Base-by-base conservation (phyloP, 2,329 filamentous ascomycete genomes). In the Monosporascus sp. region DNA sequence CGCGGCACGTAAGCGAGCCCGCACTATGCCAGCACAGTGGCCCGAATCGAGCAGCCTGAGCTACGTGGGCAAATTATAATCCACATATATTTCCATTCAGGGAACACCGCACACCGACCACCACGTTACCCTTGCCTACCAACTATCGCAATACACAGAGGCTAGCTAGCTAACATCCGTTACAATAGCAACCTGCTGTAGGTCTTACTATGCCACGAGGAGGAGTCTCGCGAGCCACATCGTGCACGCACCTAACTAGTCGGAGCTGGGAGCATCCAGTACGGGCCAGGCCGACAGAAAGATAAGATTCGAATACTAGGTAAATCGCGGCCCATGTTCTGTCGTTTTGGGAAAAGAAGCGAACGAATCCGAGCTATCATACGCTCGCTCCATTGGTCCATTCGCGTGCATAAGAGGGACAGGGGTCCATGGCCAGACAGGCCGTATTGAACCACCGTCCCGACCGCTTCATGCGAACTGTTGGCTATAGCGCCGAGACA, bases 401-500 rank as follows among this genome's bases (percentile, higher is more conserved):
- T 20, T 43, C 39, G 39, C 39, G 18, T 43, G 22, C 39, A 46
- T 27, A 9, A 8, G 38, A n/a, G 38, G 38, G 5, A 41, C 38
- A n/a, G 11, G 17, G 17, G 9, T 4, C 38, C 38, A 41, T 7
- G 38, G 17, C 18, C 38, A 41, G 38, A 5, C 38, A 39, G 7
- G 17, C 17, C 17, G 17, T 41, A 18, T 3, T 20, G 17, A 20
- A n/a, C 9, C 59, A 53, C 41, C 50, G 48, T 60, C 61, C 60
- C 58, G 60, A 60, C 57, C 50, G 59, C 54, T 57, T 31, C 58
- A 62, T 61, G 65, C 60, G 67, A 71, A 70, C 68, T 57, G 60
- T 57, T 68, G 65, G 65, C 53, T 65, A 63, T 55, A 62, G 66
- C 66, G 61, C 58, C 53, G 57, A 66, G 59, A 64, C 63, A 66